These are phyloP conservation scores for Podospora tetraspora DNA, from an alignment of 495 filamentous ascomycete species.

Conservation along the genomic window DNA sequence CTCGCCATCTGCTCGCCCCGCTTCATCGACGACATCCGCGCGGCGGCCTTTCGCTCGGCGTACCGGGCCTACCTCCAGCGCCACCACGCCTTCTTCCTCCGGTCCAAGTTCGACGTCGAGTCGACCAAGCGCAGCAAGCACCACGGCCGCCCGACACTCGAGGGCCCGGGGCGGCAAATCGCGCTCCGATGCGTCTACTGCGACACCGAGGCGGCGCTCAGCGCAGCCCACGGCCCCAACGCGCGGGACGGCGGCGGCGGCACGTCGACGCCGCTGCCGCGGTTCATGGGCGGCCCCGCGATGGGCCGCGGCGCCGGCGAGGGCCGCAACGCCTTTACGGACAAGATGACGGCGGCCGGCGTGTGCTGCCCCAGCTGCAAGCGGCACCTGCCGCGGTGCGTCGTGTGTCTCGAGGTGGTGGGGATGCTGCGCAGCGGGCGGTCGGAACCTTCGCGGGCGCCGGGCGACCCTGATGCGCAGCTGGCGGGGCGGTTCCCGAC, in stretches of 20 bases:
- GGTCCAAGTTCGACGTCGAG: constrained; percentile 60
- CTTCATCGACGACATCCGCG: constrained; percentile 73
- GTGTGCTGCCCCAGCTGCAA: constrained; percentile 80
- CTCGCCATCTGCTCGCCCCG: constrained; percentile 75
- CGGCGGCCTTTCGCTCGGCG: constrained; percentile 70
- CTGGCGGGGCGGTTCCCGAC: constrained; percentile 54
- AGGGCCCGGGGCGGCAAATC: constrained; percentile 66
- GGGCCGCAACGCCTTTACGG: constrained; percentile 37
- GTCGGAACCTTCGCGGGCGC: background rate
- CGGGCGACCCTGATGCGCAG: constrained; percentile 43
- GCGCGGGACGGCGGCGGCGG: constrained; percentile 15
- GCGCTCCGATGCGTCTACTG: constrained; percentile 82
- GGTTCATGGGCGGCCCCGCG: constrained; percentile 12
- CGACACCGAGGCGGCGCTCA: constrained; percentile 48
- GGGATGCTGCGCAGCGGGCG: constrained; percentile 58
- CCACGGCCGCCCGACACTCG: constrained; percentile 58
- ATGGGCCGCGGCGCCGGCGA: constrained; percentile 1
- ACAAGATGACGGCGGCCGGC: constrained; percentile 46
- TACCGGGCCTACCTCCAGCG: constrained; percentile 78
- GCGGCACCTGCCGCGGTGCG: constrained; percentile 81
- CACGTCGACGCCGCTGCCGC: constrained; percentile 6
- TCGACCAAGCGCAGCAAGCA: constrained; percentile 54
- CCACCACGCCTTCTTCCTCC: constrained; percentile 46
- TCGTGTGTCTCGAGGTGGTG: constrained; percentile 78
- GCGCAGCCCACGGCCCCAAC: constrained; percentile 27